These are phyloP conservation scores for Calonectria multiphialidica DNA, from an alignment of 2,329 filamentous ascomycete genomes.

Conservation along the genomic window DNA sequence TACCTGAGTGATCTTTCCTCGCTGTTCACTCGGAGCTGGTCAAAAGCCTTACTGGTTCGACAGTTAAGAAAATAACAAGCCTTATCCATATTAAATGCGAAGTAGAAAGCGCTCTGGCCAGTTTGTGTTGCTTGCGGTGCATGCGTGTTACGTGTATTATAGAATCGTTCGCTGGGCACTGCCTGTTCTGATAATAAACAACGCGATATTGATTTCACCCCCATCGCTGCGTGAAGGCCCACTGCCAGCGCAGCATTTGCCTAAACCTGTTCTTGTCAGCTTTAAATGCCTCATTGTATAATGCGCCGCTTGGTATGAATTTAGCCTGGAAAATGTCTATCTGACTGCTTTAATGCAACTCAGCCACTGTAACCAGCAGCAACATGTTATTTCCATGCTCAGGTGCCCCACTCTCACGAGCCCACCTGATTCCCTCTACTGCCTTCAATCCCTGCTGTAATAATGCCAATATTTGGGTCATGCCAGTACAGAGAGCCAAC, in stretches of 20 bases:
- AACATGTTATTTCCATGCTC: not conserved
- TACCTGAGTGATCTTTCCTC: too few relatives aligned
- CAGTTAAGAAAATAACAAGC: too few relatives aligned
- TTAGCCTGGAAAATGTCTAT: not conserved
- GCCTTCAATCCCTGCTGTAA: too few relatives aligned
- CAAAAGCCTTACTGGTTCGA: too few relatives aligned
- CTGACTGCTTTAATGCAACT: not conserved
- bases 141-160: not conserved
- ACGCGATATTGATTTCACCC: not conserved
- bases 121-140: too few relatives aligned
- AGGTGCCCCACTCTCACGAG: not conserved
- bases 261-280: not conserved
- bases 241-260: not conserved
- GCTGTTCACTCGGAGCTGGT: too few relatives aligned
- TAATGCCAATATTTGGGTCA: not conserved
- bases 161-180: not conserved
- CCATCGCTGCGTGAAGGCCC: not conserved
- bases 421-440: not conserved
- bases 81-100: too few relatives aligned
- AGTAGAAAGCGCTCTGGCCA: too few relatives aligned
- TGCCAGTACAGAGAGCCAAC: not conserved
- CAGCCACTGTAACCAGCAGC: not conserved
- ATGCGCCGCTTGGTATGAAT: not conserved
- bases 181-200: not conserved
- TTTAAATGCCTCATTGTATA: not conserved